These are phyloP conservation scores for Nicotiana attenuata DNA, from an alignment of 257 asterid species.

Conservation along the genomic window DNA sequence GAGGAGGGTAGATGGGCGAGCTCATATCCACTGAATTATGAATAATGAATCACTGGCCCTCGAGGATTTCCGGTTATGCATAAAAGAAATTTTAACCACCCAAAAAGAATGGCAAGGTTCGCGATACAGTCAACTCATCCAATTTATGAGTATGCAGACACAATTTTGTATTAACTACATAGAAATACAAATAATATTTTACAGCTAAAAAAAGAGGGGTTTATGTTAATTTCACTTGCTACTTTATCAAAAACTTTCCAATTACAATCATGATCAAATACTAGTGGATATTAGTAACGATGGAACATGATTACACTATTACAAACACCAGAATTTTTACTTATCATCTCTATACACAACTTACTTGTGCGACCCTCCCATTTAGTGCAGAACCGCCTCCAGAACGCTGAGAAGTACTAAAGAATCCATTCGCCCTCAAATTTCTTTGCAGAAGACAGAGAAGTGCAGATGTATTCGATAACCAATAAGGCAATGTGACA, in stretches of 20 bases:
- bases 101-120: background rate
- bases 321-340: background rate
- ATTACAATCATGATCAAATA: background rate
- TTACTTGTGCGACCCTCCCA: slow-evolving; percentile 74
- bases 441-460: slow-evolving; percentile 90
- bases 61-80: background rate
- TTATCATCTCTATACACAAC: slow-evolving; percentile 19
- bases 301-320: background rate
- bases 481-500: slow-evolving; percentile 84
- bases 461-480: slow-evolving; percentile 93
- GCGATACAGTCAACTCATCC: background rate
- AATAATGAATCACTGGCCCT: background rate
- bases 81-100: background rate
- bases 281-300: background rate
- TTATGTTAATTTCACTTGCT: background rate
- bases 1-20: background rate
- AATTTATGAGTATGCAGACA: background rate
- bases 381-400: slow-evolving; percentile 65
- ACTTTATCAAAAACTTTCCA: background rate
- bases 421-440: slow-evolving; percentile 78
- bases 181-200: background rate
- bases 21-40: background rate
- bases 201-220: background rate
- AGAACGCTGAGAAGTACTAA: slow-evolving; percentile 74
- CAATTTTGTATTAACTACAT: background rate